Base-by-base conservation (phyloP, 164 flowering plant genomes). In the Euptelea pleiosperma region DNA sequence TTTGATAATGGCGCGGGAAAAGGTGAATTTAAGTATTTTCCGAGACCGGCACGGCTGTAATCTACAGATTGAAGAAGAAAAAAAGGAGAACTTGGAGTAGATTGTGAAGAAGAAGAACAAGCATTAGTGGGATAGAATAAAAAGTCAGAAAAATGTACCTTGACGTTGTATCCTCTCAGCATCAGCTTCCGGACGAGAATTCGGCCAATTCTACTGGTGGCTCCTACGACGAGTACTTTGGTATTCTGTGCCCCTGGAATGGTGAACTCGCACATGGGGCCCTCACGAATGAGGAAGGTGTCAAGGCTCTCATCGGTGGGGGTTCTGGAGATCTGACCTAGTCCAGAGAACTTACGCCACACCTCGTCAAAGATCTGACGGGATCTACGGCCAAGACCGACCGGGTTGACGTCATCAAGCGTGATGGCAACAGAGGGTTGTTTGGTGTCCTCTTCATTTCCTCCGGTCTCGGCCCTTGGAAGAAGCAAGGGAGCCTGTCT, bases 231-330 rank as follows among this genome's bases (percentile, higher is more conserved):
- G 15, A 93, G 89, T 3, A 93, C 96, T 6, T 79, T 81, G 35
- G 96, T 86, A 56, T 80, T 85, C 77, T 90, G 96, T 5, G 98
- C 97, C 0, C 96, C 98, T 22, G 98, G 98, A 21, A 86, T 70
- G 47, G 83, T 85, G 61, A 93, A 93, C 59, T 93, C 96, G 35
- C 98, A 92, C 96, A 89, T 86, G 22, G 98, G 98, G 0, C 82
- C 89, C 30, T 79, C 86, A 30, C 88, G 64, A 10, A 84, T 72
- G 33, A 89, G 80, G 28, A 86, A 50, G 3, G 65, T 52, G 15
- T 70, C 80, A 4, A 74, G 71, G 69, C 37, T 76, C 75, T 80
- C 89, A 52, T 83, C 87, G n/a, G 73, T 57, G 1, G 77, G 71
- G 0, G 96, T 85, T 63, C 97, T 77, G 4, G 98, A 93, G 16